These are phyloP conservation scores for Rutidosis leptorrhynchoides DNA, from an alignment of 129 eudicot genomes.

Conservation along the genomic window DNA sequence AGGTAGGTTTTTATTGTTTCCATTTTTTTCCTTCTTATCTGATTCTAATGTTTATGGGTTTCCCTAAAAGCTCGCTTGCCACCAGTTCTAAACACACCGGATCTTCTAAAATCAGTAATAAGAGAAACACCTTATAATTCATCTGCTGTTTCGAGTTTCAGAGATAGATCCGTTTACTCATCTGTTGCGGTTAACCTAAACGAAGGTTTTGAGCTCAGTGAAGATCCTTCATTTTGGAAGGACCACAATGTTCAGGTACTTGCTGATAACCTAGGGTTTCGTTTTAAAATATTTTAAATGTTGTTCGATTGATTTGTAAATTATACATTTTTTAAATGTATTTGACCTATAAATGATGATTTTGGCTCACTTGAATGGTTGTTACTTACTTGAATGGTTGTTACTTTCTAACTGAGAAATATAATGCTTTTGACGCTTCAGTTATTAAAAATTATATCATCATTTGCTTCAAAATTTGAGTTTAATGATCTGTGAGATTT, in stretches of 20 bases:
- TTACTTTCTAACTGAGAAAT: no score
- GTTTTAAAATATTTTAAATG: background rate
- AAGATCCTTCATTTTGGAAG: slow-evolving; percentile 92
- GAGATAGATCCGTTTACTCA: slow-evolving; percentile 35
- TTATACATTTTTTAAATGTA: background rate
- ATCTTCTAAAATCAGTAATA: slow-evolving; percentile 43
- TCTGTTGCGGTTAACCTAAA: slow-evolving; percentile 32
- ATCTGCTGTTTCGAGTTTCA: slow-evolving; percentile 33
- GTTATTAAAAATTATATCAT: no score
- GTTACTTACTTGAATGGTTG: no score
- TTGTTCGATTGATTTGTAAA: background rate
- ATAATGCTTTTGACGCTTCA: no score
- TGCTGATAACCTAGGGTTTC: slow-evolving; percentile 15
- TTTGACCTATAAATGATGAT: background rate
- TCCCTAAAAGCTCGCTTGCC: no score
- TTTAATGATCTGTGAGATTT: no score
- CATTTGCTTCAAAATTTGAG: no score
- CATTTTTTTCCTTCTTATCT: no score
- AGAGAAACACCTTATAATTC: slow-evolving; percentile 33
- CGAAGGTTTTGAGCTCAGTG: slow-evolving; percentile 67
- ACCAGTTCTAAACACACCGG: slow-evolving; percentile 47
- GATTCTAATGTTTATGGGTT: no score
- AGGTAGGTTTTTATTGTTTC: no score
- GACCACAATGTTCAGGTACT: slow-evolving; percentile 97
- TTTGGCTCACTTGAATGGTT: no score